A percentile compares a stretch with the other conserved stretches of the same genome.
Conservation (phyloP, 176 grass and related monocot genomes). For the Alloteropsis semialata region DNA sequence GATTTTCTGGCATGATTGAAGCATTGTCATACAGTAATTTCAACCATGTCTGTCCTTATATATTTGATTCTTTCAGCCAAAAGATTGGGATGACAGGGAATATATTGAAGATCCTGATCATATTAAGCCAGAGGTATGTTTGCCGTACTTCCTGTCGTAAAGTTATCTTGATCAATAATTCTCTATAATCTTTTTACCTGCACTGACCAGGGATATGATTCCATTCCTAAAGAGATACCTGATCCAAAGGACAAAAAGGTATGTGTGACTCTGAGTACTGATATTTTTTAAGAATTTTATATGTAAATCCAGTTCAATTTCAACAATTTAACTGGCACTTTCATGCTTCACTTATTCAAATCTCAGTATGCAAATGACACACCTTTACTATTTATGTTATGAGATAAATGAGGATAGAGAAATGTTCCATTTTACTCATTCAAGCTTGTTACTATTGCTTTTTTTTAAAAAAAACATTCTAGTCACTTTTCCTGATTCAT, state of each 20-base stretch:
- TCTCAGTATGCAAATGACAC: not conserved
- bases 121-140: slow-evolving; percentile 73
- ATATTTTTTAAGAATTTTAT: not conserved
- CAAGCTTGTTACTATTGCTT: not conserved
- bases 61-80: slow-evolving; percentile 60
- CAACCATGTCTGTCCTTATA: not conserved
- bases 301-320: not conserved
- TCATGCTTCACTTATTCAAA: not conserved
- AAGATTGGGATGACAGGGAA: slow-evolving; percentile 93
- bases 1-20: not conserved
- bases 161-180: not conserved
- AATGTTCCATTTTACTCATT: not conserved
- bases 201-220: slow-evolving; percentile 82
- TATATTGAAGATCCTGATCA: slow-evolving; percentile 90
- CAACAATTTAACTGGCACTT: not conserved
- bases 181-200: slow-evolving; percentile 18
- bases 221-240: slow-evolving; percentile 84
- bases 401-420: not conserved
- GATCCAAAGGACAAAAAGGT: slow-evolving; percentile 94
- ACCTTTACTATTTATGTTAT: not conserved
- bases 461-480: not conserved
- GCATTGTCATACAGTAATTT: not conserved
- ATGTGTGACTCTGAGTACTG: slow-evolving; percentile 26
- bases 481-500: not conserved
- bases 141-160: slow-evolving; percentile 6